Conservation (phyloP, 345 rosid species). For the Gynandropsis gynandra region DNA sequence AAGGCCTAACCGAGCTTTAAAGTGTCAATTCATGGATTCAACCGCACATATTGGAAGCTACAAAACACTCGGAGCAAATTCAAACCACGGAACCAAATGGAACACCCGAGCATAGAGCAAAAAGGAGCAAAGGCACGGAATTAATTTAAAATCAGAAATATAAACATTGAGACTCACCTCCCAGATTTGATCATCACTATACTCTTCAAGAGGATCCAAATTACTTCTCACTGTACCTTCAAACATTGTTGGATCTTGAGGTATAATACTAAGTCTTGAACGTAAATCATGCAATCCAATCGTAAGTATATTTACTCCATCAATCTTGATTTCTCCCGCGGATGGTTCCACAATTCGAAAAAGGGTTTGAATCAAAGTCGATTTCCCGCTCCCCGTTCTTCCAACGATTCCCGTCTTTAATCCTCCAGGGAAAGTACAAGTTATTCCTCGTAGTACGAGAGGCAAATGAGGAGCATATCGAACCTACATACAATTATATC, state of each 20-base stretch:
- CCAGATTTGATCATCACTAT: conserved; percentile 78
- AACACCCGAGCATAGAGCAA: too few species aligned
- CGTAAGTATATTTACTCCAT: conserved; percentile 49
- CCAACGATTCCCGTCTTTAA: conserved; percentile 83
- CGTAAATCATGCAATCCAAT: conserved; percentile 81
- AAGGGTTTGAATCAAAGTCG: conserved; percentile 79
- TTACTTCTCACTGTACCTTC: conserved; percentile 83
- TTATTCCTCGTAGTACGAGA: conserved; percentile 65
- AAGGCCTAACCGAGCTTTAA: too few species aligned
- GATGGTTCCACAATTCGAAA: conserved; percentile 78
- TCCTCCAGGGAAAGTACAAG: conserved; percentile 72
- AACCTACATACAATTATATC: conserved; percentile 48
- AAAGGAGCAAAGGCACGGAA: too few species aligned
- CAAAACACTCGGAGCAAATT: too few species aligned
- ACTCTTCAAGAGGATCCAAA: conserved; percentile 84
- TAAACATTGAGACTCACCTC: conserved; percentile 42
- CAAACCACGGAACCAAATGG: too few species aligned
- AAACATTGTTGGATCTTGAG: conserved; percentile 94
- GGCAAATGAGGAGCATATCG: conserved; percentile 79
- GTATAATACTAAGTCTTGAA: conserved; percentile 73
- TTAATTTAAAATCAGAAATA: too few species aligned
- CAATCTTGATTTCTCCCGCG: conserved; percentile 63
- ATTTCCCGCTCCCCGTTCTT: conserved; percentile 88
- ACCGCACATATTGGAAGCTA: too few species aligned
- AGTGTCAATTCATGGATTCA: too few species aligned